These are phyloP conservation scores for Nakaseomyces bracarensis DNA, from an alignment of 1,139 yeast genomes.

Conservation along the genomic window DNA sequence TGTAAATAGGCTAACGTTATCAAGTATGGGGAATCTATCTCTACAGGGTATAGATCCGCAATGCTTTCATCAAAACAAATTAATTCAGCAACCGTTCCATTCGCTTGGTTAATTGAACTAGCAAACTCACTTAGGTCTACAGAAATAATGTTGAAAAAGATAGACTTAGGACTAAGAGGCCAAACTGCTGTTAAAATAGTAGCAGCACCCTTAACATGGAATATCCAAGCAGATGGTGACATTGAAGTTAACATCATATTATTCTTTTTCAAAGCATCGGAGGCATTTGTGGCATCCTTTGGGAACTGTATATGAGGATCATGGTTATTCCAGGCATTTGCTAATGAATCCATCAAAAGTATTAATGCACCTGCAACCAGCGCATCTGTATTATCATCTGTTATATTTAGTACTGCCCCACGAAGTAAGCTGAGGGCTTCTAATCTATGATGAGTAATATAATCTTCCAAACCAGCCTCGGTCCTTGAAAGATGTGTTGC, in stretches of 20 bases:
- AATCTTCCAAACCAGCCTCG: slow-evolving; percentile 67
- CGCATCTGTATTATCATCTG: slow-evolving; percentile 82
- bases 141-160: slow-evolving; percentile 65
- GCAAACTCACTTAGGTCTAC: slow-evolving; percentile 74
- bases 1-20: slow-evolving; percentile 81
- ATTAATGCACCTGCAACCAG: slow-evolving; percentile 85
- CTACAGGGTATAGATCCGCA: slow-evolving; percentile 78
- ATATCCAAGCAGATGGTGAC: slow-evolving; percentile 94
- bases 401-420: slow-evolving; percentile 77
- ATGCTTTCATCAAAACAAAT: slow-evolving; percentile 83
- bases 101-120: slow-evolving; percentile 51
- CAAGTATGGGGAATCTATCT: slow-evolving; percentile 73
- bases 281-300: slow-evolving; percentile 2
- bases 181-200: slow-evolving; percentile 94
- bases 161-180: slow-evolving; percentile 75
- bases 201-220: slow-evolving; percentile 95
- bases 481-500: slow-evolving; percentile 84
- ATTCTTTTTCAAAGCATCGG: slow-evolving; percentile 16
- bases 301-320: slow-evolving; percentile 46
- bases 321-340: slow-evolving; percentile 51
- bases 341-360: slow-evolving; percentile 84
- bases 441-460: slow-evolving; percentile 79
- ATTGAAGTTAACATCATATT: slow-evolving; percentile 28
- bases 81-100: slow-evolving; percentile 45
- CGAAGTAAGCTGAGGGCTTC: slow-evolving; percentile 74